Percentiles rank a stretch among this genome's conserved stretches.
These are phyloP conservation scores for Chloranthus sessilifolius DNA, from an alignment of 164 flowering plant genomes.

Conservation along the genomic window DNA sequence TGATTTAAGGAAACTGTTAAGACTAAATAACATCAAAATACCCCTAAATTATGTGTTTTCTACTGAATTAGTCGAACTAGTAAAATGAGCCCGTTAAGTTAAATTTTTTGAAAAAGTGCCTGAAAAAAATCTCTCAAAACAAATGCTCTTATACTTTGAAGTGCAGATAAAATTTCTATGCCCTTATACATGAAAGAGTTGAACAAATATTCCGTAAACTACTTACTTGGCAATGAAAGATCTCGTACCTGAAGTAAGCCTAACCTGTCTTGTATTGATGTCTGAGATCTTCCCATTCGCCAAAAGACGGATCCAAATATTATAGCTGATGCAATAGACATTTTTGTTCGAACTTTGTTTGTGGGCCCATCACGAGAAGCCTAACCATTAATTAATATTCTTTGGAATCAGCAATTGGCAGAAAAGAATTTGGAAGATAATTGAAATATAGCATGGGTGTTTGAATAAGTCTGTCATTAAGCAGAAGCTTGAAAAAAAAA, in stretches of 20 bases:
- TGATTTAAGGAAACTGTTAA: too few relatives aligned
- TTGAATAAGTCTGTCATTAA: neutral
- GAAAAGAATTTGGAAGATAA: neutral
- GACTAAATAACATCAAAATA: too few relatives aligned
- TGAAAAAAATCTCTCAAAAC: too few relatives aligned
- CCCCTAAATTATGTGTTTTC: too few relatives aligned
- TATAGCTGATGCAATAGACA: constrained; percentile 95
- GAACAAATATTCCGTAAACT: too few relatives aligned
- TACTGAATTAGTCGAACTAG: too few relatives aligned
- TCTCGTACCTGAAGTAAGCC: constrained; percentile 99
- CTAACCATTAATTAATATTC: constrained; percentile 22
- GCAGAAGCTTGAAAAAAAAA: constrained; percentile 1
- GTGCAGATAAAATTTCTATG: too few relatives aligned
- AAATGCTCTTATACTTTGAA: too few relatives aligned
- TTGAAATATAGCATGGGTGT: constrained; percentile 2
- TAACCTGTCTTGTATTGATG: constrained; percentile 97
- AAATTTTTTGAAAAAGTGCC: too few relatives aligned
- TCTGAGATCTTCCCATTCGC: constrained; percentile 96
- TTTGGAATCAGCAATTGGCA: constrained; percentile 7
- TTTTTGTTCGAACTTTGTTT: constrained; percentile 89
- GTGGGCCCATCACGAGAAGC: constrained; percentile 98
- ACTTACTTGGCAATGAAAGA: too few relatives aligned
- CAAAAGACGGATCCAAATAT: constrained; percentile 99
- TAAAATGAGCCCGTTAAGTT: too few relatives aligned
- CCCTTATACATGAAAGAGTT: too few relatives aligned